These are phyloP conservation scores for Globisporangium polare DNA, from an alignment of 352 stramenopile genomes.

Conservation along the genomic window DNA sequence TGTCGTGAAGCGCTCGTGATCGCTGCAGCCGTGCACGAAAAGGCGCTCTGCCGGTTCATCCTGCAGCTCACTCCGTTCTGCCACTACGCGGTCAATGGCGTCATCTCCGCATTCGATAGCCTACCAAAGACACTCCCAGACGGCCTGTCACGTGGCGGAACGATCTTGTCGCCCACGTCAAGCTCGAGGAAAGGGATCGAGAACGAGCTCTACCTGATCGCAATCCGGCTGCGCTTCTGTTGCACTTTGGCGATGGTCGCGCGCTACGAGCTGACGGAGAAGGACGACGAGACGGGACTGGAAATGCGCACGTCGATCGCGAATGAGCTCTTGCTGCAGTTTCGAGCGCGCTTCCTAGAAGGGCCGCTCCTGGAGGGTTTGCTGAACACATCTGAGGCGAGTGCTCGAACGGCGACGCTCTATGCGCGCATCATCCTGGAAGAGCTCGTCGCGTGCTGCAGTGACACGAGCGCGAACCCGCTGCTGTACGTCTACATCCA, in stretches of 20 bases:
- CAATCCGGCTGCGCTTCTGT: conserved; percentile 75
- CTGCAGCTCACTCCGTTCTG: conserved; percentile 84
- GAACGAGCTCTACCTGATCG: conserved; percentile 50
- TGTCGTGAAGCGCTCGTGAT: conserved; percentile 83
- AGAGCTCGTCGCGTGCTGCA: conserved; percentile 67
- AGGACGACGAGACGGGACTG: conserved; percentile 36
- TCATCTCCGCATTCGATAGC: conserved; percentile 78
- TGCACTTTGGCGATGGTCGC: conserved; percentile 82
- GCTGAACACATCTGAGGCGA: conserved; percentile 66
- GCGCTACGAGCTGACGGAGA: conserved; percentile 56
- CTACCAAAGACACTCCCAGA: conserved; percentile 65
- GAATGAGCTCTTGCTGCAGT: conserved; percentile 68
- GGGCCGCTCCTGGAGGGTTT: conserved; percentile 62
- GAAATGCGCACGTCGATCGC: conserved; percentile 59
- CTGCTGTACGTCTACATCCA: conserved; percentile 74
- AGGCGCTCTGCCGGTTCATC: conserved; percentile 77
- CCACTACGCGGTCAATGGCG: conserved; percentile 81
- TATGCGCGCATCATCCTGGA: conserved; percentile 80
- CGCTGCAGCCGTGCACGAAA: conserved; percentile 68
- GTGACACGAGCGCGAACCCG: conserved; percentile 67
- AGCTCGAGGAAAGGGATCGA: conserved; percentile 29
- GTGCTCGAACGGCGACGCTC: conserved; percentile 55
- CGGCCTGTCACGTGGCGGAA: not conserved
- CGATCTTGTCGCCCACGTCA: conserved; percentile 14
- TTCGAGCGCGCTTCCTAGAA: conserved; percentile 66